Conservation (phyloP, 495 filamentous ascomycete genomes). For the Penicillium macrosclerotiorum region DNA sequence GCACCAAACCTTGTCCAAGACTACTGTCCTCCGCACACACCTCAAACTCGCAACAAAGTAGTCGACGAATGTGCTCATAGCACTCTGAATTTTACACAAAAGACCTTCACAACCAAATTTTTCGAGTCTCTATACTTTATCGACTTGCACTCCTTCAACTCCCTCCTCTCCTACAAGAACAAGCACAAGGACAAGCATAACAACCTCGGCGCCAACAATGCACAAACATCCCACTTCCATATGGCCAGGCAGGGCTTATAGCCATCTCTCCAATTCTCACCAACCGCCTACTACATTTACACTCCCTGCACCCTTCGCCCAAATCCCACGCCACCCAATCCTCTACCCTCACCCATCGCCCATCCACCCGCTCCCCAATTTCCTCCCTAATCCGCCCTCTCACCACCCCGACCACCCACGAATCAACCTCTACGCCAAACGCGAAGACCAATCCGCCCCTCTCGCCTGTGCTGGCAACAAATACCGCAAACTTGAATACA, state of each 20-base stretch:
- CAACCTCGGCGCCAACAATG: no score
- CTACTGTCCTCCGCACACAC: no score
- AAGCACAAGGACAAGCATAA: neutral
- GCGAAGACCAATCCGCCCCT: constrained; percentile 41
- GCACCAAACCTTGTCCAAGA: no score
- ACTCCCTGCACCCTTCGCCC: constrained; percentile 26
- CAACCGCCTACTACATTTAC: neutral
- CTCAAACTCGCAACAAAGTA: no score
- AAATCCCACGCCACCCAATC: constrained; percentile 32
- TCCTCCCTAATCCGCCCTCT: constrained; percentile 27
- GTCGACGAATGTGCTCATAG: no score
- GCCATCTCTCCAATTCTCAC: neutral
- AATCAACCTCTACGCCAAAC: constrained; percentile 34
- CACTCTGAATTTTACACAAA: no score
- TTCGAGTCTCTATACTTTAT: no score
- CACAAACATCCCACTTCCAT: neutral
- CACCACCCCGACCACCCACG: constrained; percentile 6
- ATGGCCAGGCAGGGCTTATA: neutral
- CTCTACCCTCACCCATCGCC: constrained; percentile 34
- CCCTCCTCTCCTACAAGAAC: neutral
- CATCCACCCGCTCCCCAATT: constrained; percentile 30
- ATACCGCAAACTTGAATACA: constrained; percentile 46
- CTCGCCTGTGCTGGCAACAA: constrained; percentile 42
- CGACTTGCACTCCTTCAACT: no score
- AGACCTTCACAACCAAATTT: no score